phyloP scores from a whole-genome alignment of 2,329 filamentous ascomycete genomes.

The Trichoderma atroviride region DNA sequence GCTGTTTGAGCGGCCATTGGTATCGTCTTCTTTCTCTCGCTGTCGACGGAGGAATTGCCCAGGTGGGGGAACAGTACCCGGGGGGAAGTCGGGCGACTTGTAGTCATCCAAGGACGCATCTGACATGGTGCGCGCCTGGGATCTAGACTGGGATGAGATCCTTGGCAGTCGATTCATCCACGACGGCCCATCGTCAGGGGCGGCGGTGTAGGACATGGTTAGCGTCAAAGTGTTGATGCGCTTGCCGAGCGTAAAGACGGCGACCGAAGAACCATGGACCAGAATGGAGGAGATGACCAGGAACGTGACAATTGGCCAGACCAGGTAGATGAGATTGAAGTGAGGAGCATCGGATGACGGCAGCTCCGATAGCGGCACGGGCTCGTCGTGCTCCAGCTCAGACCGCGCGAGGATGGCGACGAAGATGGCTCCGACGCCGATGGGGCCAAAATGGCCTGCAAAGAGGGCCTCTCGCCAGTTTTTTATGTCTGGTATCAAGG shows the following conservation, averaged over 20 bases:
- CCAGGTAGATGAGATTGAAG: slow-evolving; percentile 75
- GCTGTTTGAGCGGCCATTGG: slow-evolving; percentile 55
- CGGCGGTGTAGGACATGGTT: slow-evolving; percentile 94
- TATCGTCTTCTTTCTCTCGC: slow-evolving; percentile 74
- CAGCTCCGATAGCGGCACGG: slow-evolving; percentile 70
- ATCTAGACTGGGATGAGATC: slow-evolving; percentile 69
- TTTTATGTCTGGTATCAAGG: slow-evolving; percentile 93
- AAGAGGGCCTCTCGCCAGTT: slow-evolving; percentile 98
- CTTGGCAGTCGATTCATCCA: slow-evolving; percentile 95
- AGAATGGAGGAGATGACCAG: slow-evolving; percentile 92
- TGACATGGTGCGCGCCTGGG: slow-evolving; percentile 82
- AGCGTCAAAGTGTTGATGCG: slow-evolving; percentile 95
- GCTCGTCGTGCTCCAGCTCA: slow-evolving; percentile 77
- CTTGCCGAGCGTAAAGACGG: slow-evolving; percentile 96
- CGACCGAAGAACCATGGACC: slow-evolving; percentile 96
- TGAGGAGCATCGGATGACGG: slow-evolving; percentile 59
- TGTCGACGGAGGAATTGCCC: slow-evolving; percentile 81
- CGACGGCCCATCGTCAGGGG: slow-evolving; percentile 80
- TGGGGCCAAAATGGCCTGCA: slow-evolving; percentile 95
- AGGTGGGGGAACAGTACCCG: slow-evolving; percentile 72
- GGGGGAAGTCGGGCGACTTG: slow-evolving; percentile 63
- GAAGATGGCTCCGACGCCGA: slow-evolving; percentile 95
- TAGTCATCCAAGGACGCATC: slow-evolving; percentile 70
- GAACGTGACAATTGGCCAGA: slow-evolving; percentile 96
- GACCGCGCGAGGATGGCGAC: slow-evolving; percentile 89